Evolutionary conservation across 345 rosid genomes (phyloP).

Genomic region (Pistacia vera): DNA sequence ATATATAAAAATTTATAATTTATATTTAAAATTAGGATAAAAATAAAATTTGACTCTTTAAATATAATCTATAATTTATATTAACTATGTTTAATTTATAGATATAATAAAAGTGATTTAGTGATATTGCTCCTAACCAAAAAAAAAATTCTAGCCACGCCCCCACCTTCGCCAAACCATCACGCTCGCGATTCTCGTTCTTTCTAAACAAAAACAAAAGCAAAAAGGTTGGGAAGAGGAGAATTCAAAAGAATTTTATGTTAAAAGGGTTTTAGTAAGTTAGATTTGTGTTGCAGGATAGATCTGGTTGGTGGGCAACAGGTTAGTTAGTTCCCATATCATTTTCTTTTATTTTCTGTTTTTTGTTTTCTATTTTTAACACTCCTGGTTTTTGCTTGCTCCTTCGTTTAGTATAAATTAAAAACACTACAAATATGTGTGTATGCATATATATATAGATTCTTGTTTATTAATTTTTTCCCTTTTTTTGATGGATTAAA

Average conservation of each 20-base stretch:
- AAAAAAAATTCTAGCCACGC: background rate
- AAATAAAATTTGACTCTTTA: too few relatives aligned
- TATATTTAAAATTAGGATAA: too few relatives aligned
- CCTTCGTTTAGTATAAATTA: too few relatives aligned
- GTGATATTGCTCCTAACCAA: too few relatives aligned
- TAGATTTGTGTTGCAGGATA: background rate
- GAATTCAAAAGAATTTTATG: background rate
- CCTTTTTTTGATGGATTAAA: background rate
- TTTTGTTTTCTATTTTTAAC: too few relatives aligned
- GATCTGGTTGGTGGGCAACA: slow-evolving; percentile 9
- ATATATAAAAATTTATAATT: too few relatives aligned
- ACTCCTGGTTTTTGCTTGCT: too few relatives aligned
- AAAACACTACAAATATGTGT: too few relatives aligned
- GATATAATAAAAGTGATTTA: too few relatives aligned
- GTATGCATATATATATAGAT: background rate
- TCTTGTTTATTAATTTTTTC: background rate
- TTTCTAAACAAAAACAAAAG: background rate
- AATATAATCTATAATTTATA: too few relatives aligned
- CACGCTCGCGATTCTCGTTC: too few relatives aligned
- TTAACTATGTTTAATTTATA: too few relatives aligned
- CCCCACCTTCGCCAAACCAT: background rate
- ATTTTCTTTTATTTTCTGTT: background rate
- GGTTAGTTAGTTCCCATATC: slow-evolving; percentile 9
- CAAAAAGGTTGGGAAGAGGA: background rate
- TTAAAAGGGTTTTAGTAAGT: background rate